Evolutionary conservation across 208 protist genomes (phyloP), one percentile per base, ranked within the genome.

Genomic region (Wallacemonas sp.): DNA sequence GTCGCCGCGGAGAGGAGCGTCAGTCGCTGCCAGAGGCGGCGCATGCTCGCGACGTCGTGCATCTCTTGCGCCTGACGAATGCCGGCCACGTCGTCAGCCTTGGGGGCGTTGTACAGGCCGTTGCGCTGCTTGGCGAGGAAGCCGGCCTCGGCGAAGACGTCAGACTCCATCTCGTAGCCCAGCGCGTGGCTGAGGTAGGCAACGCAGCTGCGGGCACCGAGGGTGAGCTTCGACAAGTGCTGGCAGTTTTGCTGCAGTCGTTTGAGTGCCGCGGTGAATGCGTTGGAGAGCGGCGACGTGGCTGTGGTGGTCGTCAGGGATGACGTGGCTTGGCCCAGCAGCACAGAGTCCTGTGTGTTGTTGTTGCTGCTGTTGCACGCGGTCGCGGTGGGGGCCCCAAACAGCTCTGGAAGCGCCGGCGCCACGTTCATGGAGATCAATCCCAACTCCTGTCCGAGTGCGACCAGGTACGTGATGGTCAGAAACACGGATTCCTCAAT

Each of bases 11-110:
- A 49, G 57, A 83, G 63, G 27, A 78, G 68, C 1, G 76, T 76
- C 17, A 93, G 76, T 12, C 64, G 52, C 23, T 79, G 74, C 72
- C 83, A 93, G 38, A 90, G 69, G 26, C 44, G 63, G 30, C 66
- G 49, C 47, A 78, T 78, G 41, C 67, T 58, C 64, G 44, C 63
- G 12, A 32, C 57, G 19, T 63, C 57, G 3, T 63, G 39, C 41
- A 49, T 63, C 57, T 58, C 52, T 29, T 58, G 29, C 14, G 52
- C 30, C 32, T 58, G 57, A 4, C 57, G 38, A 19, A 63, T 46
- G 27, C 57, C 41, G 11, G 6, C 14, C 30, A 58, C 32, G 16
- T 58, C 30, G 4, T 43, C 29, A 17, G 29, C 12, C 2, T 41
- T 21, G 14, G 36, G 52, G 2, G 4, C 19, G 16, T 29, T 29